Evolutionary conservation across 164 flowering plant species (phyloP), one percentile per base, ranked within the genome.

Genomic region (Echeveria elegans): DNA sequence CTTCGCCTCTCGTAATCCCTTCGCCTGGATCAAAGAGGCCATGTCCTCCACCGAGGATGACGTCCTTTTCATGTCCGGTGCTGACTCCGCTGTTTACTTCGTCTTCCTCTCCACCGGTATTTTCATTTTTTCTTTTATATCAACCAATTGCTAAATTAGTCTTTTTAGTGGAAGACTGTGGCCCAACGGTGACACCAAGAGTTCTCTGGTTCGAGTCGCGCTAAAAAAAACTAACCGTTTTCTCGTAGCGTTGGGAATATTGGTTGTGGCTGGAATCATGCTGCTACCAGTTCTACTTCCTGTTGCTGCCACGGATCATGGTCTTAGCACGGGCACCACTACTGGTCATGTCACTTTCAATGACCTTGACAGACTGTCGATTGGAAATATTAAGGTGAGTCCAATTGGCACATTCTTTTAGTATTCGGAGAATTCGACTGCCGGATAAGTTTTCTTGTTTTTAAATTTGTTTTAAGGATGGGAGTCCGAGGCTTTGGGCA

Each of bases 81-180:
- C 92, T n/a, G 99, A 94, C 65, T 56, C 96, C 60, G 99, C 99
- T 52, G 97, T 89, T 60, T 92, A 94, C 79, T 86, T 92, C 40
- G 87, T 94, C 71, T 94, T 87, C 82, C 68, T 94, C 71, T 63
- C 77, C 75, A 85, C 99, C 31, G 90, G 99, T 94, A 66, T 28
- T 69, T 68, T 1, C 7, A 64, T n/a, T n/a, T n/a, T n/a, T n/a
- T n/a, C n/a, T n/a, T n/a, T n/a, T n/a, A n/a, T 45, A 23, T 60
- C 63, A 43, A 50, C 60, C 28, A 34, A 34, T 34, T 34, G 37
- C 37, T 34, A 3, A 34, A 34, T 34, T 34, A 34, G 7, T 69
- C 31, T n/a, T n/a, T n/a, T n/a, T n/a, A n/a, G n/a, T n/a, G n/a
- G n/a, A n/a, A n/a, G n/a, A n/a, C n/a, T n/a, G n/a, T n/a, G n/a